These are phyloP conservation scores for Clavaria fumosa DNA, from an alignment of 768 basidiomycete species.

Conservation along the genomic window DNA sequence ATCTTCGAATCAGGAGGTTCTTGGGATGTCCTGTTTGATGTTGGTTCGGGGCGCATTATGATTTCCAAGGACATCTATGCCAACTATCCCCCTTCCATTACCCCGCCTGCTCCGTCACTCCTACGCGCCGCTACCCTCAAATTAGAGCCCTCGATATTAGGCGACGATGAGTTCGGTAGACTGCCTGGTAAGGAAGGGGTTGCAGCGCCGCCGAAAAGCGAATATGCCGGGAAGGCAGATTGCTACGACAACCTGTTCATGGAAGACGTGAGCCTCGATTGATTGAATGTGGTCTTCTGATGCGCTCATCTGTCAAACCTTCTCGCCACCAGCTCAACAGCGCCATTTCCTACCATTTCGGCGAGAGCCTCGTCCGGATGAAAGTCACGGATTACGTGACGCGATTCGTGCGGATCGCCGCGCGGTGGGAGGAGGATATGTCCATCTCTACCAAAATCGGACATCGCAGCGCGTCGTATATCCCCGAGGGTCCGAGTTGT, in stretches of 20 bases:
- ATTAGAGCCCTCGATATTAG: constrained; percentile 43
- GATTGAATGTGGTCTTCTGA: no score
- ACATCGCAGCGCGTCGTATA: constrained; percentile 42
- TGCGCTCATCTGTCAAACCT: no score
- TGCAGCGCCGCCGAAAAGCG: constrained; percentile 38
- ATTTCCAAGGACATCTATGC: constrained; percentile 74
- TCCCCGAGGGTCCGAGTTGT: constrained; percentile 27
- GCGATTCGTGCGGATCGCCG: constrained; percentile 80
- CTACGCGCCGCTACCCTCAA: constrained; percentile 47
- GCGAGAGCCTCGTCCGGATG: constrained; percentile 75
- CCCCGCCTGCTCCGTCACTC: constrained; percentile 24
- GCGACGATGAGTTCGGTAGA: constrained; percentile 60
- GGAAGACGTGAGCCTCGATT: constrained; percentile 60
- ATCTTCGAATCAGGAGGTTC: constrained; percentile 77
- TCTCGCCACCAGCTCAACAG: no score
- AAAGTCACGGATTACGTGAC: constrained; percentile 81
- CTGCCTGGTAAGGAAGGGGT: constrained; percentile 24
- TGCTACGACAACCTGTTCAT: constrained; percentile 76
- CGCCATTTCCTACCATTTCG: constrained; percentile 84
- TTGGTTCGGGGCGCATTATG: constrained; percentile 72
- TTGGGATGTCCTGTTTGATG: constrained; percentile 92
- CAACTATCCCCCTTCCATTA: constrained; percentile 33
- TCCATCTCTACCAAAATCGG: constrained; percentile 65
- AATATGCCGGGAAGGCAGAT: constrained; percentile 41
- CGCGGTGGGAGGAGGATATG: constrained; percentile 82